phyloP scores from a whole-genome alignment of 345 rosid genomes.

The Eutrema yunnanense region DNA sequence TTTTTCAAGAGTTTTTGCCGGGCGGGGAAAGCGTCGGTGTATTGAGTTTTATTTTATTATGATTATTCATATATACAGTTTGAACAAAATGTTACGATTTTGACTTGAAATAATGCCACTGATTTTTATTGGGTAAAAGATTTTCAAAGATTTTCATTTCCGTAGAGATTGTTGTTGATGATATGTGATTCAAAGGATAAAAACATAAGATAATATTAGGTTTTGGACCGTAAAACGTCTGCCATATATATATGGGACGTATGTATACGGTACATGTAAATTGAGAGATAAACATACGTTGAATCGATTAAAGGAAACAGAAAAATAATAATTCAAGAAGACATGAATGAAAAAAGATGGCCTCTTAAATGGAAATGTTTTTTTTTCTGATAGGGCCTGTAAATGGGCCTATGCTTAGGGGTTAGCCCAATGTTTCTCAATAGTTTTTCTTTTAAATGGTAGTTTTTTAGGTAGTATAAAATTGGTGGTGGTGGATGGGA shows the following conservation, averaged over 20 bases:
- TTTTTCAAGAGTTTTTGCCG: slow-evolving; percentile 20
- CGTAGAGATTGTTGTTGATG: slow-evolving; percentile 47
- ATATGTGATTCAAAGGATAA: background rate
- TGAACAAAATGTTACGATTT: slow-evolving; percentile 18
- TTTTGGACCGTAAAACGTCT: no score
- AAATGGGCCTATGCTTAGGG: background rate
- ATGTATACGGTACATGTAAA: no score
- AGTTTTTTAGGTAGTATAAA: background rate
- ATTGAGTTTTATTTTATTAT: background rate
- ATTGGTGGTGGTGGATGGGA: slow-evolving; percentile 5
- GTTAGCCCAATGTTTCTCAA: background rate
- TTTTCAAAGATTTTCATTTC: slow-evolving; percentile 44
- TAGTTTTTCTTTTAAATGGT: background rate
- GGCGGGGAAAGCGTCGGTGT: slow-evolving; percentile 26
- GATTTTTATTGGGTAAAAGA: background rate
- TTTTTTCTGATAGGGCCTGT: background rate
- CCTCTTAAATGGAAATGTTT: background rate
- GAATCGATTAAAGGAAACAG: no score
- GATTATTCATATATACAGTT: slow-evolving; percentile 7
- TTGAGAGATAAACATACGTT: no score
- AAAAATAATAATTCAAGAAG: no score
- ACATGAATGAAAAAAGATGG: no score
- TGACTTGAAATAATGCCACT: slow-evolving; percentile 25
- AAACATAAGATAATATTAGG: no score
- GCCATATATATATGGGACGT: no score